These are phyloP conservation scores for Lagenidium giganteum DNA, from an alignment of 352 stramenopile species.

Conservation along the genomic window DNA sequence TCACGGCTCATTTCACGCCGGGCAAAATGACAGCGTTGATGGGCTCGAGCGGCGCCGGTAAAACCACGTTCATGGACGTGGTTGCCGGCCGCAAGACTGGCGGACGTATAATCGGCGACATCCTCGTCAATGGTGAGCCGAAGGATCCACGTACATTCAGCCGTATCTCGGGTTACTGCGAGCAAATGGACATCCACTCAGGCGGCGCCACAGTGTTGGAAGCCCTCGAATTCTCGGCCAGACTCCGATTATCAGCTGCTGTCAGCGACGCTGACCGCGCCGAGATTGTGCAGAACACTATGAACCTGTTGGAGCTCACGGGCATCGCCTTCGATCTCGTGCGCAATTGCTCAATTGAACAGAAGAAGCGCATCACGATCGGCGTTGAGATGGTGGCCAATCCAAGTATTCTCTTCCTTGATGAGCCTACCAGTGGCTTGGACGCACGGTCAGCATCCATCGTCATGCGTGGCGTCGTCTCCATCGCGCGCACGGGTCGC, in stretches of 20 bases:
- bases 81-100: slow-evolving; percentile 41
- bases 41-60: slow-evolving; percentile 54
- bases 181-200: slow-evolving; percentile 82
- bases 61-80: slow-evolving; percentile 53
- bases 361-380: slow-evolving; percentile 91
- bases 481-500: slow-evolving; percentile 83
- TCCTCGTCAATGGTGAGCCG: slow-evolving; percentile 78
- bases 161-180: slow-evolving; percentile 86
- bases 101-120: slow-evolving; percentile 57
- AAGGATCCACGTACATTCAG: slow-evolving; percentile 80
- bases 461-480: slow-evolving; percentile 84
- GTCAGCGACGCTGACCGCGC: slow-evolving; percentile 37
- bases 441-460: slow-evolving; percentile 82
- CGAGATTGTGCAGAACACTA: slow-evolving; percentile 41
- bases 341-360: slow-evolving; percentile 79
- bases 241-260: slow-evolving; percentile 64
- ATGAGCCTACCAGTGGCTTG: slow-evolving; percentile 89
- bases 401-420: slow-evolving; percentile 92
- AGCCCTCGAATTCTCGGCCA: slow-evolving; percentile 89
- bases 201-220: slow-evolving; percentile 83
- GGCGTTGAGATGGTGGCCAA: slow-evolving; percentile 90
- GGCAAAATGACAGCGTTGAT: slow-evolving; percentile 60
- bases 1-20: slow-evolving; percentile 32
- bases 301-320: slow-evolving; percentile 51
- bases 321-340: slow-evolving; percentile 40